These are phyloP conservation scores for Trichoderma aggressivum DNA, from an alignment of 2,329 filamentous ascomycete species.

Conservation along the genomic window DNA sequence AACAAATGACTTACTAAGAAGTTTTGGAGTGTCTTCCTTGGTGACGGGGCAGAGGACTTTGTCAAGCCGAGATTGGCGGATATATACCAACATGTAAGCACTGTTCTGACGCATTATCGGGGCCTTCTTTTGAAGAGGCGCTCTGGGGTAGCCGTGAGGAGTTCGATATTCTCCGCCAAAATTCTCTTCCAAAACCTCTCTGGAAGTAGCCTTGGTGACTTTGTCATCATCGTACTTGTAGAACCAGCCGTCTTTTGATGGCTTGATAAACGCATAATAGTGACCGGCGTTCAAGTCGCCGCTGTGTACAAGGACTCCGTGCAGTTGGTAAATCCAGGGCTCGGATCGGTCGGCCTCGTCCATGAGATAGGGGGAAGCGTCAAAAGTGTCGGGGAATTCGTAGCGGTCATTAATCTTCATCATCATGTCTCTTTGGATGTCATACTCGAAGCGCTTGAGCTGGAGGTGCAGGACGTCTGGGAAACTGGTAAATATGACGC, in stretches of 20 bases:
- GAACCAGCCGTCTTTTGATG: slow-evolving; percentile 87
- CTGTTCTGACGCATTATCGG: slow-evolving; percentile 68
- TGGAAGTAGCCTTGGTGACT: slow-evolving; percentile 87
- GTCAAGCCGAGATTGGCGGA: slow-evolving; percentile 82
- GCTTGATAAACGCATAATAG: slow-evolving; percentile 97
- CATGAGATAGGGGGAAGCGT: slow-evolving; percentile 82
- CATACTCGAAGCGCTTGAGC: slow-evolving; percentile 96
- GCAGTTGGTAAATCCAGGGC: slow-evolving; percentile 85
- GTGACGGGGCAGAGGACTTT: slow-evolving; percentile 73
- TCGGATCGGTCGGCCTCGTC: slow-evolving; percentile 84
- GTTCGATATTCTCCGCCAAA: slow-evolving; percentile 81
- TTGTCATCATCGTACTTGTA: slow-evolving; percentile 98
- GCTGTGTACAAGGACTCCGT: slow-evolving; percentile 93
- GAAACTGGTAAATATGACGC: slow-evolving; percentile 94
- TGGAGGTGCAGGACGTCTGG: slow-evolving; percentile 92
- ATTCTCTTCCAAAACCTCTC: slow-evolving; percentile 93
- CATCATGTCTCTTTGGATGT: slow-evolving; percentile 93
- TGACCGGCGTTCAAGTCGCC: slow-evolving; percentile 96
- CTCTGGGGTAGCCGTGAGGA: slow-evolving; percentile 45
- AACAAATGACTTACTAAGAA: slow-evolving; percentile 61
- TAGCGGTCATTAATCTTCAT: slow-evolving; percentile 97
- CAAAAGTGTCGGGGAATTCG: slow-evolving; percentile 81
- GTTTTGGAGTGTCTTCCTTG: slow-evolving; percentile 74
- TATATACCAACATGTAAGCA: slow-evolving; percentile 98
- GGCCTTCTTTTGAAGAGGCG: slow-evolving; percentile 51